phyloP scores from a whole-genome alignment of 106 monocot genomes.

The Dactylorhiza incarnata region DNA sequence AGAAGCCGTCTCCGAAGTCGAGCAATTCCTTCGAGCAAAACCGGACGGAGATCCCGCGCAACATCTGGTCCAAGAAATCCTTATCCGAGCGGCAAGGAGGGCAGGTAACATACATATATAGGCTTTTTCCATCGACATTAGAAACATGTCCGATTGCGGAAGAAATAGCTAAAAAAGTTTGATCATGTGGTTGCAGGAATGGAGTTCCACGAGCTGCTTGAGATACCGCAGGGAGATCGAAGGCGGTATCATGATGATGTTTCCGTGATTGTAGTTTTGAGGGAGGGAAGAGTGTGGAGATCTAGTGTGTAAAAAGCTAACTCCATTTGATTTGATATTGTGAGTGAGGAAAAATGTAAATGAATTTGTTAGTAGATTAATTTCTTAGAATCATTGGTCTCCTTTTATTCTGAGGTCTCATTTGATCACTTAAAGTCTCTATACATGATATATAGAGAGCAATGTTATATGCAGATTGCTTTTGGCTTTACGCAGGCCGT shows the following conservation, averaged over 20 bases:
- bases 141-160: not conserved
- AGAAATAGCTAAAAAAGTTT: not conserved
- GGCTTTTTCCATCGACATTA: not conserved
- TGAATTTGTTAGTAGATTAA: too few relatives aligned
- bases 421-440: too few relatives aligned
- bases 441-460: too few relatives aligned
- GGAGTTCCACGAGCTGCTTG: conserved; percentile 87
- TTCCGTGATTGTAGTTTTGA: conserved; percentile 91
- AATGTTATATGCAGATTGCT: too few relatives aligned
- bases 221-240: conserved; percentile 97
- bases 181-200: conserved; percentile 36
- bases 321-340: too few relatives aligned
- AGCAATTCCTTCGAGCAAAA: conserved; percentile 85
- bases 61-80: conserved; percentile 81
- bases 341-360: too few relatives aligned
- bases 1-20: conserved; percentile 85
- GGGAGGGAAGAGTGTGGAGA: conserved; percentile 94
- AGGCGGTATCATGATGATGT: conserved; percentile 96
- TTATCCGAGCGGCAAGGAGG: conserved; percentile 83
- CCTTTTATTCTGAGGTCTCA: too few relatives aligned
- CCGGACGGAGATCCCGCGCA: conserved; percentile 97
- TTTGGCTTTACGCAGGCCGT: too few relatives aligned
- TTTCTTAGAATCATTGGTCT: too few relatives aligned
- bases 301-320: conserved; percentile 13
- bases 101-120: conserved; percentile 50